Evolutionary conservation across 805 yeast genomes (phyloP).

Genomic region (Saccharomycopsis malanga): DNA sequence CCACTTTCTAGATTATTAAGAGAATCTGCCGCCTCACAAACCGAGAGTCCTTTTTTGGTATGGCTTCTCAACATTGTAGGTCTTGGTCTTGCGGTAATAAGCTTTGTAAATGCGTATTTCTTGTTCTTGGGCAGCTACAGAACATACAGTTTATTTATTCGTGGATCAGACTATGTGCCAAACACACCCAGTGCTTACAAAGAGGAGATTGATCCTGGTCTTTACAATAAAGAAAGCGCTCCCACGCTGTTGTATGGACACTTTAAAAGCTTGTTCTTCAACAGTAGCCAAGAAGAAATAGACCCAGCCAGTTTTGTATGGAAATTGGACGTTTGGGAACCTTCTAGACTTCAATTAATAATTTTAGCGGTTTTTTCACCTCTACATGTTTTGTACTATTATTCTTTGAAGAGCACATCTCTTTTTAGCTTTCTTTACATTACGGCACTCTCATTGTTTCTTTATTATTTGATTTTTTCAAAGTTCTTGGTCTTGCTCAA

Average conservation of each 20-base stretch:
- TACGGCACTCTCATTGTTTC: constrained; percentile 29
- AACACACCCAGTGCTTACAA: constrained; percentile 12
- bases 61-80: background rate
- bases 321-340: constrained; percentile 61
- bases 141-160: constrained; percentile 7
- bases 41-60: background rate
- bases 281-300: background rate
- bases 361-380: constrained; percentile 56
- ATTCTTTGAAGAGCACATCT: constrained; percentile 25
- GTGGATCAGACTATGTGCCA: constrained; percentile 5
- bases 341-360: constrained; percentile 48
- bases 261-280: background rate
- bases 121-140: constrained; percentile 1
- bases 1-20: background rate
- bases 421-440: constrained; percentile 15
- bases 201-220: constrained; percentile 2
- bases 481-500: constrained; percentile 42
- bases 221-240: background rate
- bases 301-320: constrained; percentile 28
- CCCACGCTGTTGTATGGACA: background rate
- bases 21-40: too few relatives aligned
- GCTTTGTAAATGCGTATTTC: constrained; percentile 1
- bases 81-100: background rate
- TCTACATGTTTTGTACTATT: constrained; percentile 37
- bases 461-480: constrained; percentile 35